Evolutionary conservation across 2,329 filamentous ascomycete species (phyloP), one percentile per base, ranked within the genome.

Genomic region (Beauveria caledonica): DNA sequence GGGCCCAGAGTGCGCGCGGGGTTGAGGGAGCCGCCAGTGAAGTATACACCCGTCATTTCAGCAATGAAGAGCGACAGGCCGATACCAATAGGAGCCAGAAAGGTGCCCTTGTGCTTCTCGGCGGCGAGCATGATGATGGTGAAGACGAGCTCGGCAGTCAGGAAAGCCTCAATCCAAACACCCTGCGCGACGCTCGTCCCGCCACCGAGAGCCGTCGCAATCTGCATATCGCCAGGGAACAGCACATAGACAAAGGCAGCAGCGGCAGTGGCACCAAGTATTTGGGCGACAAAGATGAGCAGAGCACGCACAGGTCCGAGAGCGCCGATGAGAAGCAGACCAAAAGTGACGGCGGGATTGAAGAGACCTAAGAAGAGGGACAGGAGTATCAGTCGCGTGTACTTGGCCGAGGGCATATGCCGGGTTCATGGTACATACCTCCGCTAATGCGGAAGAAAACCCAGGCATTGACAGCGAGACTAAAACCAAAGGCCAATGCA

Each of bases 51-150:
- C 5, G 74, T 73, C 63, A 80, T 67, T 63, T 79, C 74, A 3
- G 72, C 71, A 42, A 79, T 74, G 66, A 80, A 80, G 5, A 78
- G 67, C 15, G 76, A 72, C 60, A 80, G 66, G 2, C 76, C 77
- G 49, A 80, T 80, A 5, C 78, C 78, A 1, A 80, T 69, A 0
- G 78, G 78, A 15, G 78, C 78, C 17, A 80, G 71, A 58, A 78
- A 79, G 1, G 77, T 80, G 0, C 71, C 77, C 5, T 71, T 69
- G 59, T 80, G 78, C 65, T 80, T 78, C 67, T 80, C 78, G 27
- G 77, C 77, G 23, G 78, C 78, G n/a, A 80, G 71, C 77, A 80
- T 79, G 63, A 80, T 78, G 58, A 80, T 78, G 11, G 77, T 76
- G 60, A 80, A 79, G 15, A 78, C 71, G 27, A 81, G 64, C 63